A percentile compares a stretch with the other conserved stretches of the same genome.
These are phyloP conservation scores for Begonia loranthoides DNA, from an alignment of 306 rosid species.

Conservation along the genomic window DNA sequence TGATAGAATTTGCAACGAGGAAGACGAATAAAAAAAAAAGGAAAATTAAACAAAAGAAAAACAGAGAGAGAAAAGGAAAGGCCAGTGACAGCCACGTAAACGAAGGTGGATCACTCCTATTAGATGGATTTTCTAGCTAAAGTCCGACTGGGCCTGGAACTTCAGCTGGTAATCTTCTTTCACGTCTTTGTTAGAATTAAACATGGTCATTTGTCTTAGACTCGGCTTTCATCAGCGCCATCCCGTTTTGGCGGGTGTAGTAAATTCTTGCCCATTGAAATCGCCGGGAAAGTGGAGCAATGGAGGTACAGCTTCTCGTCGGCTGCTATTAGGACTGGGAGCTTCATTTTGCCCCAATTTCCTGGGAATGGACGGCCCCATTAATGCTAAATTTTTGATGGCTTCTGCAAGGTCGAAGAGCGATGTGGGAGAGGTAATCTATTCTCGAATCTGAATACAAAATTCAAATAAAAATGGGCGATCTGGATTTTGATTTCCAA, in stretches of 20 bases:
- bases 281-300: slow-evolving; percentile 14
- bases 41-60: too few species aligned
- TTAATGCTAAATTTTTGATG: slow-evolving; percentile 31
- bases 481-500: background rate
- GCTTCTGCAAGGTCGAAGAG: slow-evolving; percentile 43
- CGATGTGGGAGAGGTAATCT: slow-evolving; percentile 45
- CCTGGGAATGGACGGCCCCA: slow-evolving; percentile 24
- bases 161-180: background rate
- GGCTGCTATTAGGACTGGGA: slow-evolving; percentile 42
- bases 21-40: background rate
- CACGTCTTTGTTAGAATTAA: slow-evolving; percentile 7
- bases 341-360: slow-evolving; percentile 35
- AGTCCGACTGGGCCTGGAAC: too few species aligned
- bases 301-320: slow-evolving; percentile 32
- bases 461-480: background rate
- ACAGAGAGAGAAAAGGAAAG: too few species aligned
- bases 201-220: slow-evolving; percentile 36
- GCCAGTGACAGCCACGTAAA: slow-evolving; percentile 27
- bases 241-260: slow-evolving; percentile 9
- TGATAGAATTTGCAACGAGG: background rate
- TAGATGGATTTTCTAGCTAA: background rate
- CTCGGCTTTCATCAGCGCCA: slow-evolving; percentile 14
- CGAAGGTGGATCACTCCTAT: slow-evolving; percentile 11
- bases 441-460: background rate
- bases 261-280: slow-evolving; percentile 4